A percentile compares a stretch with the other conserved stretches of the same genome.
phyloP scores from a whole-genome alignment of 2,329 filamentous ascomycete genomes.

The Arthrinium puccinioides region DNA sequence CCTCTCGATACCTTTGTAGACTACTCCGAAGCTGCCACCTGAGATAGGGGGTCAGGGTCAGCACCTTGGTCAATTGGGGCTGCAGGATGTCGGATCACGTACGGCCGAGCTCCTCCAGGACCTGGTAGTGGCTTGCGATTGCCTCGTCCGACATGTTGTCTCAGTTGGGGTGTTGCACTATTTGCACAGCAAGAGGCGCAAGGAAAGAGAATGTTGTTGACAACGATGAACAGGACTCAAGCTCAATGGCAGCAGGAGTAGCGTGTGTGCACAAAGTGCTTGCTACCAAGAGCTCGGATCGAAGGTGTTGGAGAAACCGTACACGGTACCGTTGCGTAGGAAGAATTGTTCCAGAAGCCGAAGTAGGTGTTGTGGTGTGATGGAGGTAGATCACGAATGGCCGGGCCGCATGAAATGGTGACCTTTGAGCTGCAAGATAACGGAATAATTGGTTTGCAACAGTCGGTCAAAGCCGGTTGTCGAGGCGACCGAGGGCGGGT shows the following conservation, averaged over 20 bases:
- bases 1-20: slow-evolving; percentile 94
- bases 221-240: background rate
- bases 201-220: no score
- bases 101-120: slow-evolving; percentile 95
- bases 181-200: background rate
- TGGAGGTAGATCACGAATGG: no score
- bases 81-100: slow-evolving; percentile 32
- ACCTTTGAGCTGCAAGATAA: no score
- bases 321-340: no score
- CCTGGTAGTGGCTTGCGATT: slow-evolving; percentile 83
- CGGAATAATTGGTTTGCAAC: no score
- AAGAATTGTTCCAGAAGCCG: no score
- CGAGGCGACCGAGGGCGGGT: no score
- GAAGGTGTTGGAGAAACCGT: no score
- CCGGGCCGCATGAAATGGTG: no score
- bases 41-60: slow-evolving; percentile 6
- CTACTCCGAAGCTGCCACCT: slow-evolving; percentile 94
- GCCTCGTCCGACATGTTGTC: slow-evolving; percentile 49
- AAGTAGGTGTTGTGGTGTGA: no score
- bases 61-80: background rate
- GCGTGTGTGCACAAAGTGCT: background rate
- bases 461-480: no score
- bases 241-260: slow-evolving; percentile 2
- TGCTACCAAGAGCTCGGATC: background rate
- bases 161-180: background rate